Evolutionary conservation across 139 green algal genomes (phyloP).

Genomic region (Closterium sp.): DNA sequence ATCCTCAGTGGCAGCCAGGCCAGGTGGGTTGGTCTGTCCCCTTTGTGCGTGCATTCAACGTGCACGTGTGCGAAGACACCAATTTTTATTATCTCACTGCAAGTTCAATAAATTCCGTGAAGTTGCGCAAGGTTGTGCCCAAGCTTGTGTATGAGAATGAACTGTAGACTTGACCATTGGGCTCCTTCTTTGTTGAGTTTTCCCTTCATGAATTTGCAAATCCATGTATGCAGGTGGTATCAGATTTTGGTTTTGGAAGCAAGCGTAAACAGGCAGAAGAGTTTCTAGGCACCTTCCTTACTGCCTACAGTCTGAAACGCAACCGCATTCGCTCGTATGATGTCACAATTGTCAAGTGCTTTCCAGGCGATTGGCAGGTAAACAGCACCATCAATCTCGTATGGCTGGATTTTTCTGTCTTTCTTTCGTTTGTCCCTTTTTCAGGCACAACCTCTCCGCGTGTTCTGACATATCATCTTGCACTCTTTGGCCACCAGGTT

Average conservation of each 20-base stretch:
- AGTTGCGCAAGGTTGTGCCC: too few relatives aligned
- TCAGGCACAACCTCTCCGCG: too few relatives aligned
- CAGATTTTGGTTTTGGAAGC: not conserved
- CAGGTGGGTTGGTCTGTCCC: not conserved
- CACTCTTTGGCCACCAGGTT: not conserved
- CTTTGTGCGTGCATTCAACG: not conserved
- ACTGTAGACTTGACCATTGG: not conserved
- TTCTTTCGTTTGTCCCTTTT: too few relatives aligned
- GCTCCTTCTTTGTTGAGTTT: too few relatives aligned
- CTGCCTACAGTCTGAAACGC: not conserved
- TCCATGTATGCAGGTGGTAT: not conserved
- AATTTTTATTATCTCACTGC: too few relatives aligned
- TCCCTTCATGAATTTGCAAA: too few relatives aligned
- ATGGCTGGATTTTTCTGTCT: too few relatives aligned
- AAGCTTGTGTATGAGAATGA: not conserved
- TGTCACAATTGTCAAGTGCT: not conserved
- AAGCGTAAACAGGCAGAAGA: not conserved
- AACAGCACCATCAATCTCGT: not conserved
- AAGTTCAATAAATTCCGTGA: not conserved
- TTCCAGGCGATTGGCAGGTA: not conserved
- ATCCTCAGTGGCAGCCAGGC: too few relatives aligned
- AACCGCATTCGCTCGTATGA: not conserved
- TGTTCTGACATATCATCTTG: not conserved
- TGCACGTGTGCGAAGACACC: too few relatives aligned
- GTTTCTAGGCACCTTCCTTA: not conserved